Evolutionary conservation across 306 rosid species (phyloP).

Genomic region (Astragalus glycyphyllos): DNA sequence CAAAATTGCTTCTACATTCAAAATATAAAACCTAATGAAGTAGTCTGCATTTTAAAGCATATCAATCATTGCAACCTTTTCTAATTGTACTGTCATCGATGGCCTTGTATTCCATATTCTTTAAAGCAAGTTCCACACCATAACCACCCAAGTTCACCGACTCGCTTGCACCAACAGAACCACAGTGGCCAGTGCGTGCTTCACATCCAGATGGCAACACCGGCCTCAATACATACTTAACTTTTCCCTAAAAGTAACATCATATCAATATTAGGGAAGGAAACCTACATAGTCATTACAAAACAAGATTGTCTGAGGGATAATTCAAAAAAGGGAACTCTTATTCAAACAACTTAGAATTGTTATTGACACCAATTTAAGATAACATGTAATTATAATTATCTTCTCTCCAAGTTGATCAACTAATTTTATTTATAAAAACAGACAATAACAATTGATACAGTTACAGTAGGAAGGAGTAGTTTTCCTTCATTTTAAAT

Average conservation of each 20-base stretch:
- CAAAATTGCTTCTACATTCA: constrained; percentile 36
- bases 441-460: constrained; percentile 1
- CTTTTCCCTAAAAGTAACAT: constrained; percentile 69
- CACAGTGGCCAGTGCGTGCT: constrained; percentile 66
- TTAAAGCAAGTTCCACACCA: constrained; percentile 95
- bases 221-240: constrained; percentile 80
- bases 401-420: constrained; percentile 5
- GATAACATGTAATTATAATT: neutral
- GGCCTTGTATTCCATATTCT: constrained; percentile 99
- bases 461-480: neutral
- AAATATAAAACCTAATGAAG: constrained; percentile 31
- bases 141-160: constrained; percentile 94
- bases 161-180: constrained; percentile 80
- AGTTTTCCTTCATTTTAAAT: constrained; percentile 2
- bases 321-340: neutral
- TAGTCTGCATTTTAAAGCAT: constrained; percentile 23
- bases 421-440: neutral
- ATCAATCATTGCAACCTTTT: constrained; percentile 71
- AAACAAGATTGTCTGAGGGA: neutral
- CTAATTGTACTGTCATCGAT: constrained; percentile 84
- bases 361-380: constrained; percentile 6
- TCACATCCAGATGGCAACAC: constrained; percentile 85
- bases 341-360: neutral
- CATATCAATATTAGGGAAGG: constrained; percentile 34
- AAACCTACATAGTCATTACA: constrained; percentile 20